phyloP scores from a whole-genome alignment of 805 yeast genomes.

The Myxozyma kluyveri region DNA sequence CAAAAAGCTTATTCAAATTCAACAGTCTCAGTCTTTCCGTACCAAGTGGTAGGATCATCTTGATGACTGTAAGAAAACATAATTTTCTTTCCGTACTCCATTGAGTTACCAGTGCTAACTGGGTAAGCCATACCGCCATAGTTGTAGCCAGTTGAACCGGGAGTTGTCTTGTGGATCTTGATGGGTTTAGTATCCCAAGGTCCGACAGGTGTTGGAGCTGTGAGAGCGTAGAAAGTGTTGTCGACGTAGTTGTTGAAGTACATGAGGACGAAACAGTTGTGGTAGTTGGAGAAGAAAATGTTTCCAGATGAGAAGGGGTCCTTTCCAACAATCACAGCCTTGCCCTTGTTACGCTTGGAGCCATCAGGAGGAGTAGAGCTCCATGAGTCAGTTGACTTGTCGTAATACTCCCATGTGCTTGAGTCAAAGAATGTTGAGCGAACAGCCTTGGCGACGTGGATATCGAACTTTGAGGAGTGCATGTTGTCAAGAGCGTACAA shows the following conservation, averaged over 20 bases:
- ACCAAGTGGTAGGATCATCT: slow-evolving; percentile 17
- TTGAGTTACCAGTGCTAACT: not conserved
- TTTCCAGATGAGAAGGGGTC: slow-evolving; percentile 26
- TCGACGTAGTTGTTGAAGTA: slow-evolving; percentile 24
- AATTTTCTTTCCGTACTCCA: slow-evolving; percentile 12
- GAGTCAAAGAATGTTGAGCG: slow-evolving; percentile 6
- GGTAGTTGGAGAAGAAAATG: slow-evolving; percentile 25
- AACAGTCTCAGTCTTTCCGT: slow-evolving; percentile 18
- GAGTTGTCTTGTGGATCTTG: slow-evolving; percentile 9
- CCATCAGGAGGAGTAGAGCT: slow-evolving; percentile 7
- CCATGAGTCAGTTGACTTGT: slow-evolving; percentile 15
- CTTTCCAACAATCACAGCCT: slow-evolving; percentile 14
- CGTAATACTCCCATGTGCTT: slow-evolving; percentile 20
- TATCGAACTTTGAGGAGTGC: slow-evolving; percentile 14
- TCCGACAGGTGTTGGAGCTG: slow-evolving; percentile 20
- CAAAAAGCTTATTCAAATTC: slow-evolving; percentile 23
- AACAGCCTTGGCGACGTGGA: slow-evolving; percentile 21
- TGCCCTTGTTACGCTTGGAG: slow-evolving; percentile 7
- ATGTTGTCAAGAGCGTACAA: slow-evolving; percentile 22
- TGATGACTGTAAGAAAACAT: slow-evolving; percentile 22
- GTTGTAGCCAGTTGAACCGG: slow-evolving; percentile 24
- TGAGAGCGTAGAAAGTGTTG: slow-evolving; percentile 12
- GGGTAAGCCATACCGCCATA: slow-evolving; percentile 26
- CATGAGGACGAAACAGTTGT: slow-evolving; percentile 20
- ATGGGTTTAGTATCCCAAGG: slow-evolving; percentile 17